Evolutionary conservation across 2,329 filamentous ascomycete species (phyloP), one percentile per base, ranked within the genome.

Genomic region (Orbilia quercus): DNA sequence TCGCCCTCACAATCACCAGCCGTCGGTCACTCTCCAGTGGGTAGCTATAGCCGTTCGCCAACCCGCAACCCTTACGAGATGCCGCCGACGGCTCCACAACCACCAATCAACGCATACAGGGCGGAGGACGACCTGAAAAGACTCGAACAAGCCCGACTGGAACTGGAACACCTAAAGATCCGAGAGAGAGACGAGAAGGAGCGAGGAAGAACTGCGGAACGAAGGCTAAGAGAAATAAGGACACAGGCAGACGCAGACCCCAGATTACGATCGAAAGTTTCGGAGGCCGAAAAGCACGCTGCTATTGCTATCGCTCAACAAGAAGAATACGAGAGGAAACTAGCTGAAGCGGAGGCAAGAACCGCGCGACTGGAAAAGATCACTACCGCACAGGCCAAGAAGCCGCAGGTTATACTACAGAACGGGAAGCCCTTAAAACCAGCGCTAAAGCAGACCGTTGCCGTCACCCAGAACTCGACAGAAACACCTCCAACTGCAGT

Each of bases 221-320:
- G 70, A 63, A 73, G 69, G 55, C 69, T 73, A 73, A 73, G 69
- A 73, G 69, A 73, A 73, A 73, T 73, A 60, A 38, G 60, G 47
- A 66, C 60, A 73, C 69, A 73, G 69, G 69, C 69, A 66, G 53
- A 58, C 69, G 69, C 60, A 38, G 69, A 73, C 42, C 69, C 69
- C 34, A 66, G 69, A 48, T 66, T 73, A 62, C 54, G 47, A 55
- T 16, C 47, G 38, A 73, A 73, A 62, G 58, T 74, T 53, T 60
- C 62, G 40, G 63, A 74, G 59, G 63, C 64, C 34, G 70, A 74
- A 50, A 74, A 74, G 70, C 70, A 74, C 4, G 70, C 70, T 18
- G 70, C 70, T 64, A 64, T 74, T 42, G 70, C 70, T 28, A 64
- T 74, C 63, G 70, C 70, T 11, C 55, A 69, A 22, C 62, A 64